Conservation (phyloP, 1,284 basidiomycete species). For the Lentinus polychrous region DNA sequence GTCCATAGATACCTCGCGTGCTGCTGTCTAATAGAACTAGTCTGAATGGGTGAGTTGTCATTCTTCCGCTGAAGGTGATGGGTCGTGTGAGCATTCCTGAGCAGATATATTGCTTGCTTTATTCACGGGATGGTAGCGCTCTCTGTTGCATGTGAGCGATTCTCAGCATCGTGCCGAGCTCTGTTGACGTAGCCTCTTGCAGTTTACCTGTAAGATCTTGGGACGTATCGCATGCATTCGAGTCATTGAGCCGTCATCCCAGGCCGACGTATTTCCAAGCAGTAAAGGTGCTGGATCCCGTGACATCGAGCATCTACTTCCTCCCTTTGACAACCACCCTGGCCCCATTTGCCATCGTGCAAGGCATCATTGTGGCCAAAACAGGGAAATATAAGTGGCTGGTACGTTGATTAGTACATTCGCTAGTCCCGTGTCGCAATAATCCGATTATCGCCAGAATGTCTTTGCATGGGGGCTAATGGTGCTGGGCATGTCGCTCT, state of each 20-base stretch:
- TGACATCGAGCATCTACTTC: slow-evolving; percentile 15
- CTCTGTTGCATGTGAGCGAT: slow-evolving; percentile 19
- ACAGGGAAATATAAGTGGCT: slow-evolving; percentile 5
- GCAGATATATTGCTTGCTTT: slow-evolving; percentile 20
- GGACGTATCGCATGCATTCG: neutral
- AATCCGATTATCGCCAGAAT: slow-evolving; percentile 8
- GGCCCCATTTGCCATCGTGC: slow-evolving; percentile 13
- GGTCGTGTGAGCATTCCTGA: slow-evolving; percentile 13
- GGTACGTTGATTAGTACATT: slow-evolving; percentile 4
- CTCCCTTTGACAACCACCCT: slow-evolving; percentile 13
- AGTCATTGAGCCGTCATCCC: neutral
- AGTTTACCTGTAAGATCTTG: slow-evolving; percentile 8
- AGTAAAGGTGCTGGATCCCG: slow-evolving; percentile 10
- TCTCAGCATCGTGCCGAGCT: slow-evolving; percentile 1
- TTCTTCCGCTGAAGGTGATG: neutral
- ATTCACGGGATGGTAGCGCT: slow-evolving; percentile 24
- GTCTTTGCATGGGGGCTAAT: slow-evolving; percentile 19
- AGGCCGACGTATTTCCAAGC: slow-evolving; percentile 19
- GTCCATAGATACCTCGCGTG: slow-evolving; percentile 8
- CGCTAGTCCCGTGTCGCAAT: neutral
- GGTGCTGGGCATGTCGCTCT: slow-evolving; percentile 18
- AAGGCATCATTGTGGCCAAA: slow-evolving; percentile 11
- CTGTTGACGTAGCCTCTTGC: slow-evolving; percentile 2
- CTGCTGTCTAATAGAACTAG: slow-evolving; percentile 12
- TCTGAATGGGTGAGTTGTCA: slow-evolving; percentile 10